Conservation (phyloP, 164 flowering plant genomes). For the Nelumbo lutea region DNA sequence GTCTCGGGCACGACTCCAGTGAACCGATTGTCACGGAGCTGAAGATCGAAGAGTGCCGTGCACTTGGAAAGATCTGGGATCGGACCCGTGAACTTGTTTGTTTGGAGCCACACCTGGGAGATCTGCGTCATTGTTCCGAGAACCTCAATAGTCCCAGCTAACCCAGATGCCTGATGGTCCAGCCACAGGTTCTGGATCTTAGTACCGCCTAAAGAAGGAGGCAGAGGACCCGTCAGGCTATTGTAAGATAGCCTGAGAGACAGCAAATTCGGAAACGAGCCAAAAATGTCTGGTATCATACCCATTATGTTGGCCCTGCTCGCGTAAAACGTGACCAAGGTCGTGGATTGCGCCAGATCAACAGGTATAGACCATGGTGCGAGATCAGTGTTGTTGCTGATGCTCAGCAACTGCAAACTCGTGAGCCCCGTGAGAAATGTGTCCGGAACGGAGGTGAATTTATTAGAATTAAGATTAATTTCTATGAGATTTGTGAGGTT, state of each 20-base stretch:
- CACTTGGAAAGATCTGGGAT: conserved; percentile 21
- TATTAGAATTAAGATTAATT: conserved; percentile 6
- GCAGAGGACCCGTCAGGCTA: too few relatives aligned
- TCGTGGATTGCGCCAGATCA: conserved; percentile 21
- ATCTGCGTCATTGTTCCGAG: too few relatives aligned
- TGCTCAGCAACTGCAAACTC: conserved; percentile 14
- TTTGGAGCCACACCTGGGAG: too few relatives aligned
- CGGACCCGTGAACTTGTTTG: too few relatives aligned
- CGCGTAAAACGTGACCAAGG: conserved; percentile 15
- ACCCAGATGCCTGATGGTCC: too few relatives aligned
- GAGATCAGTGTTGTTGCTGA: conserved; percentile 24
- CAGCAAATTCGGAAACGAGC: conserved; percentile 20
- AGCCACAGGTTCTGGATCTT: too few relatives aligned
- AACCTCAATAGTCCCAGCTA: too few relatives aligned
- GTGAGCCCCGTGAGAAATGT: conserved; percentile 24
- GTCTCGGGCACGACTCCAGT: conserved; percentile 41
- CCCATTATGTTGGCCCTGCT: too few relatives aligned
- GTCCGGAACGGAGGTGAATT: conserved; percentile 13
- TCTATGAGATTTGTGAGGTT: conserved; percentile 17
- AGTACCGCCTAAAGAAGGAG: too few relatives aligned
- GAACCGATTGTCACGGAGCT: conserved; percentile 7
- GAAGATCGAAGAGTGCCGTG: conserved; percentile 33
- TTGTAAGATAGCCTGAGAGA: too few relatives aligned
- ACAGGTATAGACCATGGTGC: conserved; percentile 34
- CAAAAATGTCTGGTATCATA: too few relatives aligned